A percentile compares a stretch with the other conserved stretches of the same genome.
These are phyloP conservation scores for Neonectria punicea DNA, from an alignment of 2,329 filamentous ascomycete species.

Conservation along the genomic window DNA sequence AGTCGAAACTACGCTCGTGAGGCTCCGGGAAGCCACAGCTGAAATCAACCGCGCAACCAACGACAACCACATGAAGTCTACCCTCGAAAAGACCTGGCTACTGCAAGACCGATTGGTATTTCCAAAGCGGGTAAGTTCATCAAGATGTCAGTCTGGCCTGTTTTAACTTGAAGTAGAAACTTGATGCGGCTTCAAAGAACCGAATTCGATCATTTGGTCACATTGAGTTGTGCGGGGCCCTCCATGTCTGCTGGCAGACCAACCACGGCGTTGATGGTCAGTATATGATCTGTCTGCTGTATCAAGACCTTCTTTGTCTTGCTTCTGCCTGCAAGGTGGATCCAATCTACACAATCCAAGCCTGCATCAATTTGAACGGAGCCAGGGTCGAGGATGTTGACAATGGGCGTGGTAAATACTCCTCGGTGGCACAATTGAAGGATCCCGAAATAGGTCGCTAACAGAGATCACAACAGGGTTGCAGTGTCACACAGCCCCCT, in stretches of 20 bases:
- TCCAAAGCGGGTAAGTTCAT: conserved; percentile 70
- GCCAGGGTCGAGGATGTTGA: conserved; percentile 76
- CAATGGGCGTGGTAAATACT: conserved; percentile 74
- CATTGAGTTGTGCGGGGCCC: conserved; percentile 81
- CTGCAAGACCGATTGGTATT: conserved; percentile 86
- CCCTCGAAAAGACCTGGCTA: conserved; percentile 84
- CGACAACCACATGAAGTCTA: conserved; percentile 74
- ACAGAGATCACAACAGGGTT: conserved; percentile 66
- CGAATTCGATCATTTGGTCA: conserved; percentile 85
- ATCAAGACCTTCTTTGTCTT: conserved; percentile 81
- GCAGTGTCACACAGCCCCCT: conserved; percentile 86
- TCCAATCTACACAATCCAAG: conserved; percentile 77
- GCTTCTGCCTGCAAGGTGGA: conserved; percentile 74
- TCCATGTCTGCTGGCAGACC: conserved; percentile 86
- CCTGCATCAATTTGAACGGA: conserved; percentile 75
- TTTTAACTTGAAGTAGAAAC: conserved; percentile 48
- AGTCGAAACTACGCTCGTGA: conserved; percentile 77
- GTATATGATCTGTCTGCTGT: conserved; percentile 89
- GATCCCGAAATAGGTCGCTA: not conserved
- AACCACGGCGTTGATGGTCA: conserved; percentile 74
- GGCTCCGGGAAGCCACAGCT: conserved; percentile 77
- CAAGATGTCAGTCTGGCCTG: not conserved
- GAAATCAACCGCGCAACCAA: conserved; percentile 89
- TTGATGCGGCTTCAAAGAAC: conserved; percentile 65
- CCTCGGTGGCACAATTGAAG: not conserved